Base-by-base conservation (phyloP, 2,329 filamentous ascomycete species). In the Claviceps fusiformis region DNA sequence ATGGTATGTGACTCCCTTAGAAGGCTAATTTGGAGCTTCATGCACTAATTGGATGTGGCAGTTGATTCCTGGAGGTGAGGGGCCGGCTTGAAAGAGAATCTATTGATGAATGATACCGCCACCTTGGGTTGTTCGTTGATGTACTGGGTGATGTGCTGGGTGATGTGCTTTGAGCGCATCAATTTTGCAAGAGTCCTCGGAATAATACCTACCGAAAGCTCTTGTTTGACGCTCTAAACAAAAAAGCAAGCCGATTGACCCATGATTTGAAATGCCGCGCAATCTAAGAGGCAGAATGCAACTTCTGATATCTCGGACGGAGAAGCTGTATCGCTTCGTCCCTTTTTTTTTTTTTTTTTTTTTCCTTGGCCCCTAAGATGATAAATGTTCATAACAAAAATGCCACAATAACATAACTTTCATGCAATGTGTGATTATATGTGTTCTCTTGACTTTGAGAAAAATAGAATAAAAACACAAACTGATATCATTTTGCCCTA, bases 61-160 rank as follows among this genome's bases (percentile, higher is more conserved):
- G 86, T 77, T 90, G 70, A 89, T 89, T 65, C 86, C 86, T 3
- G 86, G 86, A 62, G 86, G 86, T 52, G 86, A 89, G 68, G 86
- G 86, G 4, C 86, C 86, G 29, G 56, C 44, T 51, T 58, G 54
- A 56, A 35, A 2, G 15, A 24, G 1, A 39, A 5, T 24, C 7
- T 3, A 4, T 19, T 24, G 5, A 29, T 37, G n/a, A 33, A 37
- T 13, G 37, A 19, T 24, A 50, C n/a, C 45, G n/a, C 37, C 27
- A 10, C n/a, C 46, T 44, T 29, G 37, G 53, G 37, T 50, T 33
- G 27, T 35, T n/a, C 8, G 17, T 13, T 6, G n/a, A 50, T 24
- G 37, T n/a, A 19, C 33, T n/a, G 7, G 33, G 10, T 13, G 35
- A 31, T 29, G 41, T 27, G 39, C 33, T n/a, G 7, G 33, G 10